Base-by-base conservation (phyloP, 345 rosid species). In the Lepidium africanum region DNA sequence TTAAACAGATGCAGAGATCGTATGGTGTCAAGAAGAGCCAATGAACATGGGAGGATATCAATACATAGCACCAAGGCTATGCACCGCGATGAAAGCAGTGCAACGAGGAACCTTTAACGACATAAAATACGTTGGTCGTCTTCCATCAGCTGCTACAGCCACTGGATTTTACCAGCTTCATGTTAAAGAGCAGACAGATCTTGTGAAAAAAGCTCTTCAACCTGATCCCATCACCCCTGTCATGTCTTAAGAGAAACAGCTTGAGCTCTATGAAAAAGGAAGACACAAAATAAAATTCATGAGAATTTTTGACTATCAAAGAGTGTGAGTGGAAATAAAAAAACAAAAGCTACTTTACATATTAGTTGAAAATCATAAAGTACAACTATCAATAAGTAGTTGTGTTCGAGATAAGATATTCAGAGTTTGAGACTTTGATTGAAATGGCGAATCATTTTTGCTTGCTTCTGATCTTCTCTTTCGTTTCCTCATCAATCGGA, bases 11-110 rank as follows among this genome's bases (percentile, higher is more conserved):
- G 88, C 96, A 0, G 90, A 86, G 86, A 71, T 88, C 0, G 85
- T 86, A 27, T 86, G 96, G 96, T 84, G 92, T 81, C 96, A 88
- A 78, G 95, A 88, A 73, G 96, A 88, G 77, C 90, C 92, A 14
- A 88, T 88, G 96, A 88, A 86, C 86, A 89, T 89, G 92, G 96
- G 92, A 50, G 87, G 81, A 37, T 89, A 77, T 47, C 74, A 4
- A 54, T 86, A 89, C 58, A 67, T 83, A 17, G 75, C 77, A 35
- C 92, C 84, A 1, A 91, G 90, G 38, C 91, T 88, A 13, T 74
- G 78, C 76, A 84, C 90, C 1, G 78, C 90, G 57, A 81, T 84
- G 86, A 79, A 77, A 73, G 77, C 82, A 21, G 49, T 81, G 42
- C 46, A 63, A 5, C 78, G 96, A 69, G 92, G 92, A 75, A 70